These are phyloP conservation scores for Penicillium olsonii DNA, from an alignment of 2,329 filamentous ascomycete species.

Conservation along the genomic window DNA sequence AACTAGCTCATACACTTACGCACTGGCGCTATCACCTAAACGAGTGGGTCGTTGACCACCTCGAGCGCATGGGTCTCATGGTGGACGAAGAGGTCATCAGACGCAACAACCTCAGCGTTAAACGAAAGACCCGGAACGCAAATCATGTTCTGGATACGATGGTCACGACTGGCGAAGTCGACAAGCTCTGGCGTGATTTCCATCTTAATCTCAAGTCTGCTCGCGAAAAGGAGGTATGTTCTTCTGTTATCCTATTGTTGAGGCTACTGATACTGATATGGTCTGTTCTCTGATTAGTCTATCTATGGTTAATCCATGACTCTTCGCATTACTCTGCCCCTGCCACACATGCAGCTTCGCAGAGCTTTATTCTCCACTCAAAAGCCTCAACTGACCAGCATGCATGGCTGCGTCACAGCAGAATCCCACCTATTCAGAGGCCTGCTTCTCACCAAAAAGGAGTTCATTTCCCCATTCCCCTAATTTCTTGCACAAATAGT, in stretches of 20 bases:
- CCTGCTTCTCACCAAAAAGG: neutral
- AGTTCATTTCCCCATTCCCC: neutral
- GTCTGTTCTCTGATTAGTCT: constrained; percentile 5
- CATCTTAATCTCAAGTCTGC: constrained; percentile 63
- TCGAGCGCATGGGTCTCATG: constrained; percentile 61
- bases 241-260: neutral
- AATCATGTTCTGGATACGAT: constrained; percentile 66
- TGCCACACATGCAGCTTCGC: neutral
- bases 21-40: constrained; percentile 79
- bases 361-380: neutral
- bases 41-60: constrained; percentile 66
- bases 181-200: constrained; percentile 65
- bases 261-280: neutral
- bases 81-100: constrained; percentile 59
- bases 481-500: neutral
- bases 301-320: constrained; percentile 8
- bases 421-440: neutral
- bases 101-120: constrained; percentile 62
- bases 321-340: neutral
- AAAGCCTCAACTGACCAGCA: neutral
- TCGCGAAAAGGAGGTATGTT: constrained; percentile 50
- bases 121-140: constrained; percentile 61
- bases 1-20: constrained; percentile 68
- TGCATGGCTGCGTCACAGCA: neutral
- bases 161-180: constrained; percentile 60